Percentiles rank a stretch among this genome's conserved stretches.
Conservation (phyloP, 164 flowering plant genomes). For the Santalum album region DNA sequence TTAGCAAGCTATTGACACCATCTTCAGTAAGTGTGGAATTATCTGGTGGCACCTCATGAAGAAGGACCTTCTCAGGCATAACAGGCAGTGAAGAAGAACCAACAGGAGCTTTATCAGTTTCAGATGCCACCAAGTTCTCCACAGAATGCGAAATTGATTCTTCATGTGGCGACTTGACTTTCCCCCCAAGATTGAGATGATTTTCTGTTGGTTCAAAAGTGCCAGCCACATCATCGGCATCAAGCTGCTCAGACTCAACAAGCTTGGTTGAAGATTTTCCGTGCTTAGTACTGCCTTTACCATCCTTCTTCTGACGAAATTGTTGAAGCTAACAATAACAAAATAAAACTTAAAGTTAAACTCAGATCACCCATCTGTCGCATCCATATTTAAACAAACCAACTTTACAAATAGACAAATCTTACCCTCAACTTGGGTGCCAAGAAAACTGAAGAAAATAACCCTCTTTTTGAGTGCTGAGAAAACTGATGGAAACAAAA, state of each 20-base stretch:
- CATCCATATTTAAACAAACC: neutral
- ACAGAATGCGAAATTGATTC: slow-evolving; percentile 7
- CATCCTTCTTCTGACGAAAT: slow-evolving; percentile 76
- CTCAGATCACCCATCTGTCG: neutral
- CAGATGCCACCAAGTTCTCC: slow-evolving; percentile 15
- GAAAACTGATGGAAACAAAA: slow-evolving; percentile 1
- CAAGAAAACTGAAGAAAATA: slow-evolving; percentile 3
- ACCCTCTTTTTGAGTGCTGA: neutral
- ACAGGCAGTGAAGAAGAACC: slow-evolving; percentile 9
- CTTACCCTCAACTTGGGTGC: slow-evolving; percentile 4
- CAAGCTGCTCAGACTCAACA: slow-evolving; percentile 31
- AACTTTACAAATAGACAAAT: neutral
- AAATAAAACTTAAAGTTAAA: slow-evolving; percentile 1
- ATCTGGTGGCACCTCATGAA: slow-evolving; percentile 8
- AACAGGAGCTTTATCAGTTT: slow-evolving; percentile 11
- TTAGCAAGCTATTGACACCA: slow-evolving; percentile 6
- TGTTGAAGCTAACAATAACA: slow-evolving; percentile 62
- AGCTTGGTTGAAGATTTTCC: slow-evolving; percentile 46
- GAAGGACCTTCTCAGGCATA: slow-evolving; percentile 6
- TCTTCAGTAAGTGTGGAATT: slow-evolving; percentile 7
- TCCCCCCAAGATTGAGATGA: slow-evolving; percentile 13
- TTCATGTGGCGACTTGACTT: neutral
- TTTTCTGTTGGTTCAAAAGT: slow-evolving; percentile 9
- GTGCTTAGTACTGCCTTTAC: slow-evolving; percentile 48
- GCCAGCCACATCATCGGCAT: slow-evolving; percentile 9